Base-by-base conservation (phyloP, 306 rosid genomes). In the Quercus ilex region DNA sequence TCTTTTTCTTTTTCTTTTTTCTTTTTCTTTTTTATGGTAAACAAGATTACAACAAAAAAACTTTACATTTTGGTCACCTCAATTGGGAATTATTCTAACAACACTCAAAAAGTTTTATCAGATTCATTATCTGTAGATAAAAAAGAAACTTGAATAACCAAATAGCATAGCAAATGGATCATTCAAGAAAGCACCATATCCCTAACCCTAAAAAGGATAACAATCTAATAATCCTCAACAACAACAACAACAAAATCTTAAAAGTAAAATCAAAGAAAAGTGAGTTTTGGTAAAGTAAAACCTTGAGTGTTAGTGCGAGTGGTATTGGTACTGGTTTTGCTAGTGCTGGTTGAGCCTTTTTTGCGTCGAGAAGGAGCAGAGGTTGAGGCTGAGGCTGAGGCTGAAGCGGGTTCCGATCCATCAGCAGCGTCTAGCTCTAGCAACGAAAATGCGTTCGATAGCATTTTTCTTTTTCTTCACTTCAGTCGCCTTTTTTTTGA, bases 331-430 rank as follows among this genome's bases (percentile, higher is more conserved):
- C 2, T 38, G 46, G 46, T 8, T 38, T 38, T 38, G 46, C 46
- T 38, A 38, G 46, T 7, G 11, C 46, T 38, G 46, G 46, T 38
- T 38, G 46, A 38, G 46, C 46, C 46, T 38, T 38, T 38, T 25
- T 69, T 30, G 77, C 78, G 1, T n/a, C 71, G 8, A 30, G 86
- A 78, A 77, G 83, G 51, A 55, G 46, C 52, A 71, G 86, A 69
- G 38, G 56, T 28, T 5, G 83, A 30, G 4, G 55, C 19, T 26
- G 76, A 38, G 43, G 43, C 43, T 38, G 46, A 38, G 10, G 11
- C 46, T 8, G 46, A 38, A 38, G 11, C 46, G 46, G 46, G 0
- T 8, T 38, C 46, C 46, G 46, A 41, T 41, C 46, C 46, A 41
- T 41, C 46, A 8, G 46, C 46, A 41, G 2, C 46, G 46, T 41